phyloP scores from a whole-genome alignment of 1,284 basidiomycete genomes.

The Gomphus bonarii region DNA sequence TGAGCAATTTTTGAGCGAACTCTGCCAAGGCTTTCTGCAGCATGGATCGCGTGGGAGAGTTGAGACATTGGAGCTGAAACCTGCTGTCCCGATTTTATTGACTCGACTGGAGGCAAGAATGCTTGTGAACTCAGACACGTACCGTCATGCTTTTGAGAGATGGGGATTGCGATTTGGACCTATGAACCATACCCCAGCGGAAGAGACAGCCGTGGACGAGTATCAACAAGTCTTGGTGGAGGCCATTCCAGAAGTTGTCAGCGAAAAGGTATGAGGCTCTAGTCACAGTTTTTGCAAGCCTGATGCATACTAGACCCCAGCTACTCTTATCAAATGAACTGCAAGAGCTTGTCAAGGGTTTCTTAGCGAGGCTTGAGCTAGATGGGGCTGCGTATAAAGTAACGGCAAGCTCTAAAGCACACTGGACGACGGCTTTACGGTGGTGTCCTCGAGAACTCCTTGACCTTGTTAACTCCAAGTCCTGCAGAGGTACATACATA shows the following conservation, averaged over 20 bases:
- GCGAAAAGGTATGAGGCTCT: slow-evolving; percentile 46
- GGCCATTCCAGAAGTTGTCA: slow-evolving; percentile 52
- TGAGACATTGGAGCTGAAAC: slow-evolving; percentile 32
- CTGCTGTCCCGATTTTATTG: slow-evolving; percentile 50
- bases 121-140: slow-evolving; percentile 31
- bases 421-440: slow-evolving; percentile 64
- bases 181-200: slow-evolving; percentile 19
- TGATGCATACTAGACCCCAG: slow-evolving; percentile 25
- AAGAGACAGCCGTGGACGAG: slow-evolving; percentile 24
- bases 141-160: slow-evolving; percentile 40
- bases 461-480: slow-evolving; percentile 84
- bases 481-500: slow-evolving; percentile 70
- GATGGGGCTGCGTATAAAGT: slow-evolving; percentile 16
- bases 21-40: slow-evolving; percentile 55
- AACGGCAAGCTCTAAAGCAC: slow-evolving; percentile 3
- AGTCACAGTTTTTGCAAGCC: background rate
- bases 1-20: slow-evolving; percentile 65
- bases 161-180: slow-evolving; percentile 67
- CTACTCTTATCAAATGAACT: slow-evolving; percentile 55
- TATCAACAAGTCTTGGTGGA: slow-evolving; percentile 52
- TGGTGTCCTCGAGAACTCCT: slow-evolving; percentile 72
- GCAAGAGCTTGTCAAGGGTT: slow-evolving; percentile 55
- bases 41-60: slow-evolving; percentile 27
- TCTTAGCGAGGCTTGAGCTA: slow-evolving; percentile 37
- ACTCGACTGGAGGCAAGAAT: slow-evolving; percentile 47